Evolutionary conservation across 1,284 basidiomycete species (phyloP).

Genomic region (Apiotrichum domesticum): DNA sequence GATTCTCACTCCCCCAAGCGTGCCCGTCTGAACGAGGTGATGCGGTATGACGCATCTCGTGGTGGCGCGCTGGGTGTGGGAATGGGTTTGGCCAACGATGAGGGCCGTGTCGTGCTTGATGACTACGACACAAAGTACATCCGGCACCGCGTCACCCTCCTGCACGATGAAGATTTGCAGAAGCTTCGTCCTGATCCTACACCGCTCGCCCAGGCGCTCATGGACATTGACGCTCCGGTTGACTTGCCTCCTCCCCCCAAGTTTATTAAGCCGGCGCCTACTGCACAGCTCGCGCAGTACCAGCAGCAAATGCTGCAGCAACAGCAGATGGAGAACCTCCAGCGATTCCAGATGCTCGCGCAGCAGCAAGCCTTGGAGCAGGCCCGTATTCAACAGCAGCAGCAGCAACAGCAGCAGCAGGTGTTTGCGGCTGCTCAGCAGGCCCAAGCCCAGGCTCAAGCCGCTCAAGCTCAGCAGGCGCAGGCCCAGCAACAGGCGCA

Average conservation of each 20-base stretch:
- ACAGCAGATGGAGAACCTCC: conserved; percentile 39
- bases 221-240: conserved; percentile 29
- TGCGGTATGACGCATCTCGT: conserved; percentile 39
- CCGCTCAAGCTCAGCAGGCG: conserved; percentile 10
- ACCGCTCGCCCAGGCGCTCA: conserved; percentile 25
- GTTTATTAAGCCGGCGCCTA: conserved; percentile 37
- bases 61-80: conserved; percentile 44
- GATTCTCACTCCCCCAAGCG: conserved; percentile 16
- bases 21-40: conserved; percentile 36
- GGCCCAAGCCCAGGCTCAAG: conserved; percentile 7
- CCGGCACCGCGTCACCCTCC: conserved; percentile 34
- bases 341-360: conserved; percentile 35
- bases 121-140: conserved; percentile 46
- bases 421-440: conserved; percentile 3
- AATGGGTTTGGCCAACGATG: conserved; percentile 42
- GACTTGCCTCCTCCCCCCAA: conserved; percentile 41
- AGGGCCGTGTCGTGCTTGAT: conserved; percentile 45
- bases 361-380: conserved; percentile 33
- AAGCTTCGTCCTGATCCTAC: conserved; percentile 36
- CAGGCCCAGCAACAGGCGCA: conserved; percentile 8
- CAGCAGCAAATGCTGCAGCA: conserved; percentile 31
- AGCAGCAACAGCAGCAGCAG: conserved; percentile 14
- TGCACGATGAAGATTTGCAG: conserved; percentile 37
- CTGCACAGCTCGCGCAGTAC: conserved; percentile 26
- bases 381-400: conserved; percentile 28